These are phyloP conservation scores for Cladophialophora bantiana DNA, from an alignment of 2,329 filamentous ascomycete species.

Conservation along the genomic window DNA sequence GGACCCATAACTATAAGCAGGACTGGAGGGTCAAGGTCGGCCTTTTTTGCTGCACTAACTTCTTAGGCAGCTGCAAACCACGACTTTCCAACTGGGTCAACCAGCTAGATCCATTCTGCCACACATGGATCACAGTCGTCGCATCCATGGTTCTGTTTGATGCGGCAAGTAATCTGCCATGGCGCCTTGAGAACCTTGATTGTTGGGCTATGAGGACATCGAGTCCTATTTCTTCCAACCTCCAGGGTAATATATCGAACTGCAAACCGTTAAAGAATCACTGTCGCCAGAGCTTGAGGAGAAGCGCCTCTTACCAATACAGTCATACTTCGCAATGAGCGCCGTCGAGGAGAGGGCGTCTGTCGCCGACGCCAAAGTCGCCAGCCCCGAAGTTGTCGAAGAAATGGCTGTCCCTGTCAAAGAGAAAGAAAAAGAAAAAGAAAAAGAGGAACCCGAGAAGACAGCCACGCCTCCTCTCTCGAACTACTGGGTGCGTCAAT, in stretches of 20 bases:
- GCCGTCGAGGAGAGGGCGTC: constrained; percentile 12
- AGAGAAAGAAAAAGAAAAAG: not conserved
- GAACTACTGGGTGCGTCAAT: constrained; percentile 41
- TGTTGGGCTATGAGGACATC: not conserved
- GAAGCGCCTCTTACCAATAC: not conserved
- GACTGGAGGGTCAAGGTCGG: too few relatives aligned
- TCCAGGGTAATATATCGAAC: not conserved
- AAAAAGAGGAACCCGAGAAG: constrained; percentile 30
- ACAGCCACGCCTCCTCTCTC: constrained; percentile 35
- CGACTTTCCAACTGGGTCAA: not conserved
- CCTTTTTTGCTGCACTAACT: too few relatives aligned
- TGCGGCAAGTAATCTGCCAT: not conserved
- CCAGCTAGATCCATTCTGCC: not conserved
- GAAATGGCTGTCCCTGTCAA: constrained; percentile 21
- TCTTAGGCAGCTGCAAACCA: not conserved
- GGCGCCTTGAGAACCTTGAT: not conserved
- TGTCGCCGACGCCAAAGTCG: constrained; percentile 17
- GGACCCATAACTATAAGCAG: not conserved
- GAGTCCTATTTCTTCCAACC: not conserved
- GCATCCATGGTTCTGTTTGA: not conserved
- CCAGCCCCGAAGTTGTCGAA: constrained; percentile 15
- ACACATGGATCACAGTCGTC: not conserved
- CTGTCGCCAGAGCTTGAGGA: not conserved
- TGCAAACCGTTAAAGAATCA: not conserved
- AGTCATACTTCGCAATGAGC: constrained; percentile 21